Conservation (phyloP, 73 alveolate genomes). For the Paramecium tetraurelia region DNA sequence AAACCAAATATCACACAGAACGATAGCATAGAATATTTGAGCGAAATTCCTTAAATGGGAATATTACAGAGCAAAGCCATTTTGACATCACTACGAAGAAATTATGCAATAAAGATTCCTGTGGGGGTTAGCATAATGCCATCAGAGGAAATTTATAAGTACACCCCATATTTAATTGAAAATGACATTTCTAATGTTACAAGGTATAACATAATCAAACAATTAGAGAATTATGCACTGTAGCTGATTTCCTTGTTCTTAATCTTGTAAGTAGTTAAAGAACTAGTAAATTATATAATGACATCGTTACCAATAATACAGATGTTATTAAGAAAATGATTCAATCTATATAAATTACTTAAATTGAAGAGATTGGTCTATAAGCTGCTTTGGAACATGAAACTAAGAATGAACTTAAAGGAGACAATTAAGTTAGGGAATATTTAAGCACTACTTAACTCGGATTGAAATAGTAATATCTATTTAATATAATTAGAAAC, state of each 20-base stretch:
- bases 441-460: background rate
- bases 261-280: background rate
- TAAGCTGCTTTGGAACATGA: slow-evolving; percentile 16
- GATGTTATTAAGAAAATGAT: background rate
- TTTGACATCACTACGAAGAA: background rate
- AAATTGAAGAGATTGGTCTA: slow-evolving; percentile 20
- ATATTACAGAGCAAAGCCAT: background rate
- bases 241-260: slow-evolving; percentile 7
- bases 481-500: background rate
- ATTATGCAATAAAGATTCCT: background rate
- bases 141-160: background rate
- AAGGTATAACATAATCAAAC: background rate
- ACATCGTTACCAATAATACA: background rate
- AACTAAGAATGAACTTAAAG: background rate
- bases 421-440: background rate
- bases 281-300: background rate
- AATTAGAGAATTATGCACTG: background rate
- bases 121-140: slow-evolving; percentile 26
- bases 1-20: background rate
- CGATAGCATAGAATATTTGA: background rate
- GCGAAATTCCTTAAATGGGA: background rate
- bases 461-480: background rate
- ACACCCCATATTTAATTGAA: slow-evolving; percentile 8
- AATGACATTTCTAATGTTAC: background rate
- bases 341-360: background rate